phyloP scores from a whole-genome alignment of 2,329 filamentous ascomycete genomes.

The Moelleriella libera region DNA sequence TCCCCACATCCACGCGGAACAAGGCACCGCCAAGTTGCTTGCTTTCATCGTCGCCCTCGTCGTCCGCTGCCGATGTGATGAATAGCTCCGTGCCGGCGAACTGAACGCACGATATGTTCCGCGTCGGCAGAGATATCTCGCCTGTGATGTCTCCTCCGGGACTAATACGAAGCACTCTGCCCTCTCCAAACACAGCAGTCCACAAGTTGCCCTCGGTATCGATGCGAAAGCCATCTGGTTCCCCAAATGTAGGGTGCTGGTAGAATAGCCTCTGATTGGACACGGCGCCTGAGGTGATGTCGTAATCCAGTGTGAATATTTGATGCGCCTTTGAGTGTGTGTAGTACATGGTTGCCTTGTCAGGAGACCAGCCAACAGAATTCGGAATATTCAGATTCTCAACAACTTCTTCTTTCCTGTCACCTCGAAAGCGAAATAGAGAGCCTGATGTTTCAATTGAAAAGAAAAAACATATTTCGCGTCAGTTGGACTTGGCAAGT shows the following conservation, averaged over 20 bases:
- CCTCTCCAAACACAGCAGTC: constrained; percentile 73
- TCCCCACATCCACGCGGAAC: constrained; percentile 66
- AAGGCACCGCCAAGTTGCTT: constrained; percentile 53
- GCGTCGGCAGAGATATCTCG: constrained; percentile 62
- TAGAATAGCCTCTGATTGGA: constrained; percentile 62
- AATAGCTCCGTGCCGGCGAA: constrained; percentile 65
- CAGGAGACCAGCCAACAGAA: constrained; percentile 65
- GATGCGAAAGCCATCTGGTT: constrained; percentile 74
- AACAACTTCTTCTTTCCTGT: constrained; percentile 44
- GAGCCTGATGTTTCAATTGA: constrained; percentile 36
- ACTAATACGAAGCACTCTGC: constrained; percentile 60
- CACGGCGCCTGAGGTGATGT: constrained; percentile 45
- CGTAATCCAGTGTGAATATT: constrained; percentile 65
- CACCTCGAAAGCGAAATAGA: constrained; percentile 56
- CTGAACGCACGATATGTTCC: constrained; percentile 66
- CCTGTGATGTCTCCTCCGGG: constrained; percentile 57
- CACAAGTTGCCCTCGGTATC: constrained; percentile 79
- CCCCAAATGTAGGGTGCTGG: constrained; percentile 47
- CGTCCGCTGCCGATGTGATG: constrained; percentile 63
- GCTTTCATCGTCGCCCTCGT: constrained; percentile 47
- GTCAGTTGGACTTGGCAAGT: too few species aligned
- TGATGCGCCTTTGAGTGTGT: constrained; percentile 61
- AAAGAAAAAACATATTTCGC: too few species aligned
- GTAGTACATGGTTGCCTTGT: constrained; percentile 64
- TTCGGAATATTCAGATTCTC: constrained; percentile 66